Evolutionary conservation across 495 filamentous ascomycete genomes (phyloP), one percentile per base, ranked within the genome.

Genomic region (Neurospora sp.): DNA sequence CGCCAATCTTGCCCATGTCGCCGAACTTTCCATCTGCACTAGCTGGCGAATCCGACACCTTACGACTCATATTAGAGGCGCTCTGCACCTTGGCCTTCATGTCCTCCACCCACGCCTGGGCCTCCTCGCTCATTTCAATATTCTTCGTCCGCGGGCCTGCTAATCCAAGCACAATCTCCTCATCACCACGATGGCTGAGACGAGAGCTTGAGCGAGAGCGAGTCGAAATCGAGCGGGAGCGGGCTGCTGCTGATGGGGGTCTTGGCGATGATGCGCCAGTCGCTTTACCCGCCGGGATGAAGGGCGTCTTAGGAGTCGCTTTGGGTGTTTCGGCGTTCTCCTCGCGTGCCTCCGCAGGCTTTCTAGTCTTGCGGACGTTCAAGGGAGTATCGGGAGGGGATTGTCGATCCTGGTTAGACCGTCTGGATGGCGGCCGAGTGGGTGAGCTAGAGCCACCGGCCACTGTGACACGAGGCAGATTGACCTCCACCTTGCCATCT

Each of bases 81-180:
- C 85, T 81, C 37, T 85, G 80, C 6, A 90, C 89, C 74, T 90
- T 89, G 68, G 90, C 89, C 78, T 92, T 87, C 81, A 93, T 89
- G 39, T 87, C 89, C 78, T 93, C 89, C 4, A 93, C 89, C 91
- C 91, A 93, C 48, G 87, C 85, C 69, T 86, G 82, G 74, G 89
- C 89, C 79, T 92, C 88, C 71, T 87, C 86, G 69, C 84, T 87
- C 74, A 93, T 88, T 68, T 86, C 85, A 9, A 85, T 78, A 46
- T 85, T 86, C 81, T 87, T 90, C 18, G 81, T 81, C 70, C 84
- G 85, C 7, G 90, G 90, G 14, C 90, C 90, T 1, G 90, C 89
- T 38, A 92, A 83, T 5, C 90, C 90, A 11, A 91, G 82, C 4
- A 83, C 78, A 74, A 77, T 84, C 70, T 89, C 88, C 27, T 89